Percentiles rank a stretch among this genome's conserved stretches.
phyloP scores from a whole-genome alignment of 192 early-diverging fungal genomes.

The Phlyctochytrium planicorne region DNA sequence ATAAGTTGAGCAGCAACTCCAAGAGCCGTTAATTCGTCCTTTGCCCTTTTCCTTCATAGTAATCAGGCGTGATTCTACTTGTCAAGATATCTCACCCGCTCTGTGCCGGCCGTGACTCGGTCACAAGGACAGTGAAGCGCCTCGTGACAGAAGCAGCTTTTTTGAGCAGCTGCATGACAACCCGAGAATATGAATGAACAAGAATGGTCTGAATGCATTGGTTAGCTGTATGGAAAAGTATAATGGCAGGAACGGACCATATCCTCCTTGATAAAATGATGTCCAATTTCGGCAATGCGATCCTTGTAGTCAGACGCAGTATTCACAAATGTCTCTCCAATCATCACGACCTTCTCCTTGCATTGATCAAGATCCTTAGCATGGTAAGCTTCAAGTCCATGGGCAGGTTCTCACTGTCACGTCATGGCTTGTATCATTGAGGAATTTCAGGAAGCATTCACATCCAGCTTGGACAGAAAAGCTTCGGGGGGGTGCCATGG shows the following conservation, averaged over 20 bases:
- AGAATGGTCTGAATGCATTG: slow-evolving; percentile 64
- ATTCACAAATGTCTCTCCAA: slow-evolving; percentile 71
- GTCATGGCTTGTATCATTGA: slow-evolving; percentile 54
- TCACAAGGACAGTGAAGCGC: slow-evolving; percentile 90
- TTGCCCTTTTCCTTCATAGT: slow-evolving; percentile 43
- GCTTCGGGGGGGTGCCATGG: slow-evolving; percentile 64
- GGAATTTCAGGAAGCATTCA: slow-evolving; percentile 75
- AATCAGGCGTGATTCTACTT: background rate
- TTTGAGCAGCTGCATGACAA: slow-evolving; percentile 82
- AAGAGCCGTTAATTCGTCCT: slow-evolving; percentile 62
- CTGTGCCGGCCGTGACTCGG: slow-evolving; percentile 79
- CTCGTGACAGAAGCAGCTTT: slow-evolving; percentile 73
- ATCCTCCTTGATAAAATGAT: slow-evolving; percentile 80
- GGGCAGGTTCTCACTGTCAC: background rate
- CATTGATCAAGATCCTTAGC: slow-evolving; percentile 29
- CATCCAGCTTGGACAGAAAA: slow-evolving; percentile 86
- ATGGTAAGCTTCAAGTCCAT: background rate
- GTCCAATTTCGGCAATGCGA: slow-evolving; percentile 73
- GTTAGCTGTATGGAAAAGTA: background rate
- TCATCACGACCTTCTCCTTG: slow-evolving; percentile 64
- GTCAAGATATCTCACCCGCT: slow-evolving; percentile 53
- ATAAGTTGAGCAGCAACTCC: slow-evolving; percentile 85
- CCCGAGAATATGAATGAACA: slow-evolving; percentile 93
- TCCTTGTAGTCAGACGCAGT: slow-evolving; percentile 70
- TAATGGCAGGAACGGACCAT: slow-evolving; percentile 17